These are phyloP conservation scores for Suillus bovinus DNA, from an alignment of 768 basidiomycete species.

Conservation along the genomic window DNA sequence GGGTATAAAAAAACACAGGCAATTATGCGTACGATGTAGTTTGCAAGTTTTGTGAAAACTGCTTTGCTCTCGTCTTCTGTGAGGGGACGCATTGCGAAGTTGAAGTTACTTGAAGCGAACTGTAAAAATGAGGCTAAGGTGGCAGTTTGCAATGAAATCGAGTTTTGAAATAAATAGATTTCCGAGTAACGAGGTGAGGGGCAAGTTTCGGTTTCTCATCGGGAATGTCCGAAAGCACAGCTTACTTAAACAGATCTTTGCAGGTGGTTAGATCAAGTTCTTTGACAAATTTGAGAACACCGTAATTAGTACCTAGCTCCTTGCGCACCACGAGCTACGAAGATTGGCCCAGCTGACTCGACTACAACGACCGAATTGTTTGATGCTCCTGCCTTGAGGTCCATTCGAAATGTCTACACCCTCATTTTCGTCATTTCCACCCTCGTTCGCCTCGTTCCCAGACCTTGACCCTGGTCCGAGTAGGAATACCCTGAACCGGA, in stretches of 20 bases:
- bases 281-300: not conserved
- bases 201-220: slow-evolving; percentile 1
- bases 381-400: not conserved
- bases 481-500: slow-evolving; percentile 20
- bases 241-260: slow-evolving; percentile 5
- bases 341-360: slow-evolving; percentile 5
- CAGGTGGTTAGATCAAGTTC: not conserved
- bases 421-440: slow-evolving; percentile 63
- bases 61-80: slow-evolving; percentile 97
- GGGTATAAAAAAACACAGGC: not conserved
- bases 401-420: slow-evolving; percentile 45
- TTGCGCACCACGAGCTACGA: not conserved
- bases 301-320: not conserved
- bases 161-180: slow-evolving; percentile 5
- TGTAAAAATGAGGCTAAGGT: not conserved
- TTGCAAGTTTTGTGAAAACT: slow-evolving; percentile 95
- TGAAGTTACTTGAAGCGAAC: slow-evolving; percentile 15
- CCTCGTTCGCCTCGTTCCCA: slow-evolving; percentile 72
- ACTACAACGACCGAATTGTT: not conserved
- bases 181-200: slow-evolving; percentile 7
- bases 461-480: slow-evolving; percentile 51
- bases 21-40: slow-evolving; percentile 77
- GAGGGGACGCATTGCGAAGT: slow-evolving; percentile 77
- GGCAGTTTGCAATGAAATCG: slow-evolving; percentile 7
- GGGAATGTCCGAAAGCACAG: slow-evolving; percentile 1